Evolutionary conservation across 805 yeast species (phyloP).

Genomic region (Suhomyces tanzawaensis): DNA sequence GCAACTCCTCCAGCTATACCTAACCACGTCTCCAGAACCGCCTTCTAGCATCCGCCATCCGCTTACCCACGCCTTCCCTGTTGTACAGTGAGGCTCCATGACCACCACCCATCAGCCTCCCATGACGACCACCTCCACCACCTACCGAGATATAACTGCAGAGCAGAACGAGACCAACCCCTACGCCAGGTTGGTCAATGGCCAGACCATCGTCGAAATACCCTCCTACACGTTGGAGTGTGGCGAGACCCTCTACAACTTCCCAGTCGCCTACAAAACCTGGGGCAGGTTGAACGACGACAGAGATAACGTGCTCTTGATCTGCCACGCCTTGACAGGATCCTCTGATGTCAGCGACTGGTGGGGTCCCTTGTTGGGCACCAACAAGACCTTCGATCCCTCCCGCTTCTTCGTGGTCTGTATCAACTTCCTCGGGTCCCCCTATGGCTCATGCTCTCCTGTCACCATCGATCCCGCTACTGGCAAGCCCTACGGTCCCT

Average conservation of each 20-base stretch:
- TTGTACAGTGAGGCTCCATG: no score
- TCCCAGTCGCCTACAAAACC: constrained; percentile 93
- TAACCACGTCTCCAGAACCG: no score
- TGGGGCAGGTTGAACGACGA: constrained; percentile 83
- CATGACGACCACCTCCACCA: not conserved
- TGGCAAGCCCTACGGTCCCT: constrained; percentile 83
- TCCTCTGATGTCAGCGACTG: constrained; percentile 94
- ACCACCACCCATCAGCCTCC: no score
- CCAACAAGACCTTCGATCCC: constrained; percentile 87
- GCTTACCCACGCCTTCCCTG: not conserved
- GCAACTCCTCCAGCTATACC: no score
- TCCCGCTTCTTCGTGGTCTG: constrained; percentile 82
- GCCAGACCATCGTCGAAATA: constrained; percentile 74
- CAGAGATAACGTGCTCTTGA: constrained; percentile 77
- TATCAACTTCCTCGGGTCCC: constrained; percentile 90
- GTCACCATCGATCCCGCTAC: constrained; percentile 76
- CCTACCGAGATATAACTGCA: constrained; percentile 40
- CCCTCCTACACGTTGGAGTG: constrained; percentile 78
- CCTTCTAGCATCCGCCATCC: not conserved
- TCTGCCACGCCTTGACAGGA: constrained; percentile 95
- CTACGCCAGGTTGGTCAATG: constrained; percentile 64
- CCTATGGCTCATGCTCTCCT: constrained; percentile 95
- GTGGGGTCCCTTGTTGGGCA: constrained; percentile 97
- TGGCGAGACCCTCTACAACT: constrained; percentile 66
- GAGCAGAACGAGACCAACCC: constrained; percentile 58